These are phyloP conservation scores for Ganoderma sinense DNA, from an alignment of 1,284 basidiomycete genomes.

Conservation along the genomic window DNA sequence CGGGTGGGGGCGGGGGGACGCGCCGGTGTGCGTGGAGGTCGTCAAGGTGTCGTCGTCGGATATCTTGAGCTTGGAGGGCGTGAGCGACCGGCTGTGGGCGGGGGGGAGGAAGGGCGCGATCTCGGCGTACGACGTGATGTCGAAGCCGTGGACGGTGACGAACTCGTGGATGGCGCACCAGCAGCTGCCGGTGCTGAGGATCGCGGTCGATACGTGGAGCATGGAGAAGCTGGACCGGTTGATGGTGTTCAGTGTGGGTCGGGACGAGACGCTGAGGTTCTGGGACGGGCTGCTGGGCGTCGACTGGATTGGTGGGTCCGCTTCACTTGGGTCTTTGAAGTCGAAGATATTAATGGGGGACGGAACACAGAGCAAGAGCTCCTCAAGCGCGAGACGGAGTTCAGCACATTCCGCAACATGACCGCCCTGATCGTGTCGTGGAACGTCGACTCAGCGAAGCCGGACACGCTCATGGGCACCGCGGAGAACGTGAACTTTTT, in stretches of 20 bases:
- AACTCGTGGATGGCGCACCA: constrained; percentile 93
- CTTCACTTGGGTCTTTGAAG: not conserved
- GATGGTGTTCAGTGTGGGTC: constrained; percentile 79
- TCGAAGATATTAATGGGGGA: not conserved
- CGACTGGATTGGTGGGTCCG: constrained; percentile 84
- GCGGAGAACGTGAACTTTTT: constrained; percentile 78
- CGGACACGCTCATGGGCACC: constrained; percentile 71
- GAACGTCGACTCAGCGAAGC: constrained; percentile 93
- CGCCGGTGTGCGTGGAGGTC: constrained; percentile 66
- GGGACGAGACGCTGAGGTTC: constrained; percentile 79
- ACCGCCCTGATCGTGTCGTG: constrained; percentile 89
- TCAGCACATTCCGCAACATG: constrained; percentile 82
- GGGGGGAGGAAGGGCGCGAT: constrained; percentile 86
- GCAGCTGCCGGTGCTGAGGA: constrained; percentile 75
- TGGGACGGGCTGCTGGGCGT: constrained; percentile 92
- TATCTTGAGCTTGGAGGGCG: constrained; percentile 82
- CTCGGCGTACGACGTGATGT: constrained; percentile 79
- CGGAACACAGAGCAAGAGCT: constrained; percentile 71
- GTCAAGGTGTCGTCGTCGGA: constrained; percentile 84
- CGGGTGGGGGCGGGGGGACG: constrained; percentile 54
- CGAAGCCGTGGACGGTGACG: constrained; percentile 84
- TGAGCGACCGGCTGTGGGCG: constrained; percentile 85
- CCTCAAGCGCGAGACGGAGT: constrained; percentile 76
- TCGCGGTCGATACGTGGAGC: constrained; percentile 78
- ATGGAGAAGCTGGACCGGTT: constrained; percentile 71